phyloP scores from a whole-genome alignment of 169 alveolate species.

The Neospora caninum region DNA sequence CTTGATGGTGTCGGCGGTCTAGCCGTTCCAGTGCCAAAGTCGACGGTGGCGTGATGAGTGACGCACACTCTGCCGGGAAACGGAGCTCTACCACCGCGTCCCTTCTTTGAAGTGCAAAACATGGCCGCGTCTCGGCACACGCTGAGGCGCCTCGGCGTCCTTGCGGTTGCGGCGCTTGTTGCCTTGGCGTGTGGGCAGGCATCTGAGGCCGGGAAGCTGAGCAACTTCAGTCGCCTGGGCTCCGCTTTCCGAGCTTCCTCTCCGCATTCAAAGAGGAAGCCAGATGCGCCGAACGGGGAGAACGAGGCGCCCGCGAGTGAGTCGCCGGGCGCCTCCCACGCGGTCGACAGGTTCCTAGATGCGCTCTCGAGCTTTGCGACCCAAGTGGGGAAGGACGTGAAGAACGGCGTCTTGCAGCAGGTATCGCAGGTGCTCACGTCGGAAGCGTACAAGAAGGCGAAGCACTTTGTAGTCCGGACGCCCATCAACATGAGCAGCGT shows the following conservation, averaged over 20 bases:
- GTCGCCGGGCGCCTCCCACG: neutral
- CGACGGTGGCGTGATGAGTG: no score
- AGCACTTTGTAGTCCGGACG: neutral
- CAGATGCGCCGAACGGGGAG: neutral
- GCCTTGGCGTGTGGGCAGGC: neutral
- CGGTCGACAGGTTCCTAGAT: neutral
- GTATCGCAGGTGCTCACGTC: conserved; percentile 21
- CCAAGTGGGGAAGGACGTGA: neutral
- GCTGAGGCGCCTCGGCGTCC: neutral
- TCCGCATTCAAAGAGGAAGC: no score
- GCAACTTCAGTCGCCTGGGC: no score
- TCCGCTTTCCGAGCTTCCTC: no score
- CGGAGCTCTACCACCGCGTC: neutral
- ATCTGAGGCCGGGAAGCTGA: no score
- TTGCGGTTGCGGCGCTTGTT: neutral
- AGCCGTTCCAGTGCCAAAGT: no score
- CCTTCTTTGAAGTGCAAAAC: no score
- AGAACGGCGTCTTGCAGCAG: neutral
- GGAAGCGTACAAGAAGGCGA: neutral
- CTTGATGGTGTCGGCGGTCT: no score
- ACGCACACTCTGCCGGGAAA: neutral
- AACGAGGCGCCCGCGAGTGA: neutral
- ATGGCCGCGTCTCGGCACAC: neutral
- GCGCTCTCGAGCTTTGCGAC: neutral
- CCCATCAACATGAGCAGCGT: neutral